Evolutionary conservation across 306 rosid genomes (phyloP).

Genomic region (Quercus agrifolia): DNA sequence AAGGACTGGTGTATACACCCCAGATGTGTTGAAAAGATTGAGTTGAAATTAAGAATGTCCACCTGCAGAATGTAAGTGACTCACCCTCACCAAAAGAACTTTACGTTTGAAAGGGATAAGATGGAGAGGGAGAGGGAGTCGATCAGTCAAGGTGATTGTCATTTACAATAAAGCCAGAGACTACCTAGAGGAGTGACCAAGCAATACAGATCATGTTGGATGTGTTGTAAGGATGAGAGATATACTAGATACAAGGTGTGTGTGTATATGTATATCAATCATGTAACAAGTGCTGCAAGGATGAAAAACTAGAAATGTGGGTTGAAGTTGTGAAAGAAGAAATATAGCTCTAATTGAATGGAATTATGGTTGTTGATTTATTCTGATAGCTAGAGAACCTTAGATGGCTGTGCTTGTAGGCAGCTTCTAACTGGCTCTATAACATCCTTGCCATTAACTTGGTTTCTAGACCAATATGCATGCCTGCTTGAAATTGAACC

Average conservation of each 20-base stretch:
- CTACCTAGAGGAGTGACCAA: not conserved
- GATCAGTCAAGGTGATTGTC: not conserved
- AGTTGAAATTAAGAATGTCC: no score
- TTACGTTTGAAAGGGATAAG: no score
- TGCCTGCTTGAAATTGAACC: not conserved
- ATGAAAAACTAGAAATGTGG: not conserved
- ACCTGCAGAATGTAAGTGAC: no score
- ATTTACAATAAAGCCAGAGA: not conserved
- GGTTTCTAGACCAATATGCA: not conserved
- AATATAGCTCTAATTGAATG: not conserved
- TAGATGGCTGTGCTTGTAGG: no score
- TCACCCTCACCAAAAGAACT: no score
- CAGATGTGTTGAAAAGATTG: no score
- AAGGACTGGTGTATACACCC: no score
- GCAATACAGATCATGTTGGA: not conserved
- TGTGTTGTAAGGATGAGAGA: not conserved
- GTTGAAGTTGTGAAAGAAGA: not conserved
- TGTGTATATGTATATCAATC: not conserved
- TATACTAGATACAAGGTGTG: not conserved
- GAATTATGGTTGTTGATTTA: not conserved
- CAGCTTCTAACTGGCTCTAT: not conserved
- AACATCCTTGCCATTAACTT: not conserved
- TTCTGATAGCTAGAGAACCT: not conserved
- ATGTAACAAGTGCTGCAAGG: not conserved
- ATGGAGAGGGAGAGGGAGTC: no score